phyloP scores from a whole-genome alignment of 805 yeast genomes.

The Cyberlindnera galapagoensis region DNA sequence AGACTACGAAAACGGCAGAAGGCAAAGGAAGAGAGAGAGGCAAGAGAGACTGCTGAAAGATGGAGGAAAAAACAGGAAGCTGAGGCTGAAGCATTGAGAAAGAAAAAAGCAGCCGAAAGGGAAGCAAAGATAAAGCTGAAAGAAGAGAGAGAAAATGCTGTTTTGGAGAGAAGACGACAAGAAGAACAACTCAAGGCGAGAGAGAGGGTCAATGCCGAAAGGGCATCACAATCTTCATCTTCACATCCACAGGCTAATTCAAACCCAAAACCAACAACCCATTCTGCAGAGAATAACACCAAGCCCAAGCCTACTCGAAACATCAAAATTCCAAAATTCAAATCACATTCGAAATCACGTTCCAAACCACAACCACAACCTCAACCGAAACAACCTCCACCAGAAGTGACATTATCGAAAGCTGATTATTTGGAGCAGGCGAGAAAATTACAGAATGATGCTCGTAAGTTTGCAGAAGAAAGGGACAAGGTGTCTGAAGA shows the following conservation, averaged over 20 bases:
- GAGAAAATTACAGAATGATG: conserved; percentile 3
- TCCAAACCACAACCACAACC: no score
- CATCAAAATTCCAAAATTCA: no score
- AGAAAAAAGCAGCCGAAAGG: conserved; percentile 2
- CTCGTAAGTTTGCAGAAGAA: conserved; percentile 1
- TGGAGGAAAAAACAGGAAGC: neutral
- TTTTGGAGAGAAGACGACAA: conserved; percentile 10
- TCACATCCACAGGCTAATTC: no score
- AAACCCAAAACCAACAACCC: no score
- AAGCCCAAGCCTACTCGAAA: no score
- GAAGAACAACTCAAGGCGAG: conserved; percentile 9
- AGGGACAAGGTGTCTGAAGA: conserved; percentile 7
- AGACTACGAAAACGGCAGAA: conserved; percentile 1
- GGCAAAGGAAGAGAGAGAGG: conserved; percentile 1
- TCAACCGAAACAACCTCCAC: neutral
- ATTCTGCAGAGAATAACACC: no score
- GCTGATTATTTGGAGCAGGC: conserved; percentile 8
- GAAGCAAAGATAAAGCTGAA: conserved; percentile 5
- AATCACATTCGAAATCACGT: no score
- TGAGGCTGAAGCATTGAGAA: conserved; percentile 1
- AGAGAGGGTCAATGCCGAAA: conserved; percentile 6
- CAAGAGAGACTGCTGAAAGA: neutral
- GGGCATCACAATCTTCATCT: no score
- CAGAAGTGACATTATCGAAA: conserved; percentile 1
- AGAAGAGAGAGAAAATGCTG: conserved; percentile 6